These are phyloP conservation scores for Penicillium verhagenii DNA, from an alignment of 495 filamentous ascomycete species.

Conservation along the genomic window DNA sequence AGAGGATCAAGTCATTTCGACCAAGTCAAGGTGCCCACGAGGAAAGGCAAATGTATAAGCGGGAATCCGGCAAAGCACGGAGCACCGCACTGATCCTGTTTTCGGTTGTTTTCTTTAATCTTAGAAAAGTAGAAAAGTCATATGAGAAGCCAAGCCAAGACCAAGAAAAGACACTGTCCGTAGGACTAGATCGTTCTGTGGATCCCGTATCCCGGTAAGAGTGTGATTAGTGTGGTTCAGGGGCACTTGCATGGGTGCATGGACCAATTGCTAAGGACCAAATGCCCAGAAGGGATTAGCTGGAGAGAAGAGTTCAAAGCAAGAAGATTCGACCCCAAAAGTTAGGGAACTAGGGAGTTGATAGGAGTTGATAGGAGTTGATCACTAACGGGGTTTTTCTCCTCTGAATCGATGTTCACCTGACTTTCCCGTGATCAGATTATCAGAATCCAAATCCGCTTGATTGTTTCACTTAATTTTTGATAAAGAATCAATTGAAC, in stretches of 20 bases:
- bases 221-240: conserved; percentile 14
- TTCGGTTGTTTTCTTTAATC: background rate
- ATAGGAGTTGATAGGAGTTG: background rate
- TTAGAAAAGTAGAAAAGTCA: background rate
- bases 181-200: conserved; percentile 33
- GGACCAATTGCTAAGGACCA: background rate
- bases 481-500: no score
- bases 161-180: conserved; percentile 2
- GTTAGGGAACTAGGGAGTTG: no score
- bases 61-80: conserved; percentile 1
- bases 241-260: conserved; percentile 5
- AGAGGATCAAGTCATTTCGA: background rate
- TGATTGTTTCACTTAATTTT: no score
- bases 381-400: background rate
- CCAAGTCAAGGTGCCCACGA: background rate
- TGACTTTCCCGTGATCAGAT: no score
- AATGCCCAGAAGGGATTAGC: background rate
- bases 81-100: background rate
- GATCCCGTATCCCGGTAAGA: conserved; percentile 8
- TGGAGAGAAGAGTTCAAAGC: background rate
- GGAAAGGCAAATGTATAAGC: background rate
- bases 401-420: no score
- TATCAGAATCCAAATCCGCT: no score
- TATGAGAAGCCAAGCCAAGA: conserved; percentile 15
- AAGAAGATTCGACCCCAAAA: no score